Conservation (phyloP, 345 rosid species). For the Eucalyptus cloeziana region DNA sequence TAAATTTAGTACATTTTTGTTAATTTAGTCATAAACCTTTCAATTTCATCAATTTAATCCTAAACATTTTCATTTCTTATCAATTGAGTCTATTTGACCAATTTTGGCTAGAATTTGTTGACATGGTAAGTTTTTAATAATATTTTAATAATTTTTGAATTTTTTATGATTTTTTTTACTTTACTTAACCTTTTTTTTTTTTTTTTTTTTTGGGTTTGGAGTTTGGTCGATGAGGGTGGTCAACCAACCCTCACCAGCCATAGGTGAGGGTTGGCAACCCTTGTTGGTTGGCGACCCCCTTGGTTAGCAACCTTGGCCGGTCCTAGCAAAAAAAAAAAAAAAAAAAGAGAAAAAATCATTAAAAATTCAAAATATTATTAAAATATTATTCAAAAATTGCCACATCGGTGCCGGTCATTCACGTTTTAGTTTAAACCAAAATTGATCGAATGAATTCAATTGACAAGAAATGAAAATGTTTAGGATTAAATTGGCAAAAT, state of each 20-base stretch:
- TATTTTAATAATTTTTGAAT: too few relatives aligned
- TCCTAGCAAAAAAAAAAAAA: too few relatives aligned
- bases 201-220: too few relatives aligned
- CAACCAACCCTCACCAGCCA: rapidly evolving
- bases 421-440: rapidly evolving
- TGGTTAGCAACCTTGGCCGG: rapidly evolving
- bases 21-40: rapidly evolving
- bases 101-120: rapidly evolving
- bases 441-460: rapidly evolving
- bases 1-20: rapidly evolving
- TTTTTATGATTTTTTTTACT: too few relatives aligned
- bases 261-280: too few relatives aligned
- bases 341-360: rapidly evolving
- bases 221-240: too few relatives aligned
- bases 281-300: rapidly evolving
- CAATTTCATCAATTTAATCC: rapidly evolving
- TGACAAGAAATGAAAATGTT: rapidly evolving
- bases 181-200: too few relatives aligned
- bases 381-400: too few relatives aligned
- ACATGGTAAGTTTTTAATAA: rapidly evolving
- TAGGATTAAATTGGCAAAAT: too few relatives aligned
- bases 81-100: rapidly evolving
- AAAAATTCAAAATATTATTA: too few relatives aligned
- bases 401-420: rapidly evolving
- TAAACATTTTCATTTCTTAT: rapidly evolving